A percentile compares a stretch with the other conserved stretches of the same genome.
Conservation (phyloP, 2,329 filamentous ascomycete species). For the Pyrenophora teres region DNA sequence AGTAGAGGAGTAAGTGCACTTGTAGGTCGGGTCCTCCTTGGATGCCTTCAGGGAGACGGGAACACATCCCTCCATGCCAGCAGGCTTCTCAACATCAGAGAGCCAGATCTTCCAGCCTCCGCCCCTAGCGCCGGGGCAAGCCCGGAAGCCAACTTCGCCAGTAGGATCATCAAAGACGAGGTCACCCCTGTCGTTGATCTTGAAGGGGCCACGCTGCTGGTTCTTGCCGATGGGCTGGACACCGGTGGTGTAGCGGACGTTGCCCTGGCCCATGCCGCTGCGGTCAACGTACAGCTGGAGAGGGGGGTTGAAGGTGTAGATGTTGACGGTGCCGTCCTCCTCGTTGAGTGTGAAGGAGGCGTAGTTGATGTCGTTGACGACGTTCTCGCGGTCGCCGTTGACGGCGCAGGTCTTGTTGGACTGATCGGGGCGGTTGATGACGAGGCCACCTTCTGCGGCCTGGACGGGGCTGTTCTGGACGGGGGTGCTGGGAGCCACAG, state of each 20-base stretch:
- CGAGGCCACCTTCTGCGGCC: constrained; percentile 53
- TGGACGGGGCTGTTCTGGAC: constrained; percentile 56
- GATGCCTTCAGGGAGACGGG: constrained; percentile 5
- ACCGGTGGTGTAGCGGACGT: constrained; percentile 58
- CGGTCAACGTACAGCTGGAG: constrained; percentile 62
- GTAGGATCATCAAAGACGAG: constrained; percentile 52
- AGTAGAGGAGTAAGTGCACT: constrained; percentile 12
- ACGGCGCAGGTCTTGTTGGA: constrained; percentile 54
- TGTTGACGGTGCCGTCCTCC: constrained; percentile 48
- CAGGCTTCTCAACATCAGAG: constrained; percentile 21
- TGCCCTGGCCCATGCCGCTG: constrained; percentile 63
- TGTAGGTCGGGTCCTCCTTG: constrained; percentile 11
- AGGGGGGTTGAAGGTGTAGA: constrained; percentile 53
- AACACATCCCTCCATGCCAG: constrained; percentile 18
- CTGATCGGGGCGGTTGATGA: constrained; percentile 51
- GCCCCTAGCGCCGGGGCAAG: constrained; percentile 57
- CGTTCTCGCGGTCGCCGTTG: constrained; percentile 15
- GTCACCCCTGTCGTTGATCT: constrained; percentile 50
- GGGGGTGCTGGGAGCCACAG: constrained; percentile 55
- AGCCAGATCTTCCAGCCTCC: constrained; percentile 45
- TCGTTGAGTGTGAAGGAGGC: constrained; percentile 58
- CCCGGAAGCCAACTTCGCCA: constrained; percentile 52
- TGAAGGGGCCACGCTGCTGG: constrained; percentile 56
- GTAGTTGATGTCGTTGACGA: constrained; percentile 29
- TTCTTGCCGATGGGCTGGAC: constrained; percentile 49